A percentile compares a stretch with the other conserved stretches of the same genome.
These are phyloP conservation scores for Verticillium zaregamsianum DNA, from an alignment of 2,329 filamentous ascomycete genomes.

Conservation along the genomic window DNA sequence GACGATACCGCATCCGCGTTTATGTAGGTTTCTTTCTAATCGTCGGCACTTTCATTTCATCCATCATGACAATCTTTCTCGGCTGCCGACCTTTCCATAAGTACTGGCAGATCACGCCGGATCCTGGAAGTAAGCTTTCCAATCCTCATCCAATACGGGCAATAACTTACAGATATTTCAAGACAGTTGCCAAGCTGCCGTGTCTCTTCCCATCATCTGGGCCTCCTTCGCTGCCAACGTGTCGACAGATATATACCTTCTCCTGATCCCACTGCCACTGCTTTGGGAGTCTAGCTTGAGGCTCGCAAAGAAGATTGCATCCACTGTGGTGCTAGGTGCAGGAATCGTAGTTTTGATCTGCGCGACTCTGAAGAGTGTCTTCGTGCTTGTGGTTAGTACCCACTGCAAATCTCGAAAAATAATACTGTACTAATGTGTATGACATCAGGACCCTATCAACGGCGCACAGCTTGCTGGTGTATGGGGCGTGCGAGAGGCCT, in stretches of 20 bases:
- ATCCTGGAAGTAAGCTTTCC: constrained; percentile 45
- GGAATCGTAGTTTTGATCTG: constrained; percentile 30
- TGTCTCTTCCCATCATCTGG: constrained; percentile 12
- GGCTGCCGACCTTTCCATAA: constrained; percentile 47
- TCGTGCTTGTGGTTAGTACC: constrained; percentile 20
- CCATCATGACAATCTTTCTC: constrained; percentile 45
- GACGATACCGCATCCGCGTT: constrained; percentile 37
- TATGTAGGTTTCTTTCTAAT: constrained; percentile 47
- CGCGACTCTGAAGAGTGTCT: constrained; percentile 27
- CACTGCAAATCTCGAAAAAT: constrained; percentile 3
- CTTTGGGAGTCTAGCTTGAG: constrained; percentile 20
- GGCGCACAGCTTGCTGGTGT: constrained; percentile 35
- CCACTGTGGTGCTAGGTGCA: constrained; percentile 26
- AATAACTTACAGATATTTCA: background rate
- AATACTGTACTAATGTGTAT: background rate
- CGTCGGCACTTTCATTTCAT: constrained; percentile 41
- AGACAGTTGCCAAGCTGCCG: constrained; percentile 14
- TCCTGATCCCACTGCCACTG: constrained; percentile 15
- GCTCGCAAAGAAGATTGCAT: constrained; percentile 27
- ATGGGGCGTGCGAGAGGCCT: constrained; percentile 39
- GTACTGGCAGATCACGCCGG: constrained; percentile 56
- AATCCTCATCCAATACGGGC: background rate
- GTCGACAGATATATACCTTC: constrained; percentile 14
- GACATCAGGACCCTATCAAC: constrained; percentile 31
- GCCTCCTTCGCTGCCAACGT: constrained; percentile 13